Base-by-base conservation (phyloP, 805 yeast genomes). In the Candida khao-thaluensis region DNA sequence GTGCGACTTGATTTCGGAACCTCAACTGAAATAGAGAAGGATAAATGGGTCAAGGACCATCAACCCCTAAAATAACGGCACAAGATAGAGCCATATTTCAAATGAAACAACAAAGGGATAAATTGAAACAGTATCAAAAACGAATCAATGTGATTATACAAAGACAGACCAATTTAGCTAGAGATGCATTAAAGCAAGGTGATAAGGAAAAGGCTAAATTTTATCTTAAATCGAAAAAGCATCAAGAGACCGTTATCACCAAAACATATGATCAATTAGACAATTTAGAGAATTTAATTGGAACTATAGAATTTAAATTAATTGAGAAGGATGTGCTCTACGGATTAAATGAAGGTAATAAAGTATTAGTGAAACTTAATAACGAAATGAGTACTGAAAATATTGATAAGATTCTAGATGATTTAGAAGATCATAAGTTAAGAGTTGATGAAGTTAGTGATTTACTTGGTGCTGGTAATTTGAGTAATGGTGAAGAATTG, bases 41-140 rank as follows among this genome's bases (percentile, higher is more conserved):
- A 17, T 29, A n/a, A 23, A 69, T 69, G 74, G 74, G 74, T 27
- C 67, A 64, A 37, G 66, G 61, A 47, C 51, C 69, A 28, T 53
- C 69, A 12, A 68, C 77, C 15, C 72, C 75, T 37, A 81, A 77
- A 54, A 79, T 91, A 14, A 87, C 95, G 5, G 72, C 81, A 25
- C 90, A 89, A 50, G 99, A 93, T 55, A 77, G 71, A 53, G 96
- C 97, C 0, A 76, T 93, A 8, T 71, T 88, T 47, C 93, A 90
- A 54, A 71, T 93, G 50, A 93, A 93, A 57, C 67, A 85, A 26
- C 97, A 95, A 51, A 71, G 96, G 44, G 99, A 93, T 61, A 82
- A 82, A 47, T 71, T 93, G 16, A 77, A 77, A 49, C 85, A 83
- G 58, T 85, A 89, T 47, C 85, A 80, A 51, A 66, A 66, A 32